These are phyloP conservation scores for Diaporthe vaccinii DNA, from an alignment of 2,329 filamentous ascomycete species.

Conservation along the genomic window DNA sequence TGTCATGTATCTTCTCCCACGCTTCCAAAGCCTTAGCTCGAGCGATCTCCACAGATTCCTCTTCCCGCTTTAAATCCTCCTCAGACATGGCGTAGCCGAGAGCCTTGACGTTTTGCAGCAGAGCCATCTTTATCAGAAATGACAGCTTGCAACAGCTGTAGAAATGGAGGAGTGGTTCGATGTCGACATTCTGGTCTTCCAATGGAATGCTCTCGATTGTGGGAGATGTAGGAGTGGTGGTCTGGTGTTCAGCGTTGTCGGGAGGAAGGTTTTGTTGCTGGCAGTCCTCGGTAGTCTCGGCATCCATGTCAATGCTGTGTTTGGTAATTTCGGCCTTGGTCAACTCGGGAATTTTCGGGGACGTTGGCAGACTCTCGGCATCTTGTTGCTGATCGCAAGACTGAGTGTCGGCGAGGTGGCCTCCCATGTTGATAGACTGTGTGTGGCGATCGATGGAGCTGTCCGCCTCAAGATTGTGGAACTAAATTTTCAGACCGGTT, in stretches of 20 bases:
- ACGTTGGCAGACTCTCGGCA: background rate
- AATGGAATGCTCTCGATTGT: no score
- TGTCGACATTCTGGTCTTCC: background rate
- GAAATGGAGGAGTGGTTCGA: background rate
- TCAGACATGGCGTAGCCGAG: background rate
- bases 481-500: background rate
- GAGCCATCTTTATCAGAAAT: background rate
- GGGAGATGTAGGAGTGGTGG: background rate
- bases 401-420: background rate
- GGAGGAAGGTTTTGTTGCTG: background rate
- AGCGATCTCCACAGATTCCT: background rate
- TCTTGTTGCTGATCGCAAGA: background rate
- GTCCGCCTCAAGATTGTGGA: background rate
- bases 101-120: background rate
- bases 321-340: background rate
- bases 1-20: background rate
- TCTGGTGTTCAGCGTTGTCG: background rate
- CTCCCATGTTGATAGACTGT: background rate
- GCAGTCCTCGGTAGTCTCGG: background rate
- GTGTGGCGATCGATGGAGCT: background rate
- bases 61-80: background rate
- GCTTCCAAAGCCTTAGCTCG: background rate
- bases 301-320: background rate
- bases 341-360: background rate
- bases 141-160: slow-evolving; percentile 11